A percentile compares a stretch with the other conserved stretches of the same genome.
phyloP scores from a whole-genome alignment of 192 early-diverging fungal genomes.

The Coemansia sp. region DNA sequence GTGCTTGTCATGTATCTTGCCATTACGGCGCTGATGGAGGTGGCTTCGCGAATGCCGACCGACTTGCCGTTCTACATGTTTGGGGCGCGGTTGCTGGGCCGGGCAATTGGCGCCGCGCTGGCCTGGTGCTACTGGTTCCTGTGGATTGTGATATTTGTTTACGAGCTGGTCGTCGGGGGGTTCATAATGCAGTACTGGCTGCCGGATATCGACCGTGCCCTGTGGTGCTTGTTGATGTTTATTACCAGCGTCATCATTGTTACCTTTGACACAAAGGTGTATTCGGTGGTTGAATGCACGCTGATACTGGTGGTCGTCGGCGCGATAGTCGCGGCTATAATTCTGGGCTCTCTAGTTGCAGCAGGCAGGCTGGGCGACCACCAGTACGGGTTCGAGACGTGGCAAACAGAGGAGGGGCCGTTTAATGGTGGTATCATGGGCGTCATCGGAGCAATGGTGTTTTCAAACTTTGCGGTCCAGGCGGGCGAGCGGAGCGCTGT shows the following conservation, averaged over 20 bases:
- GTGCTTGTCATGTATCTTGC: conserved; percentile 6
- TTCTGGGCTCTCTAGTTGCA: conserved; percentile 8
- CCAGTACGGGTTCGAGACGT: conserved; percentile 16
- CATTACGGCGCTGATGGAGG: conserved; percentile 20
- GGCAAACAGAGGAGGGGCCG: conserved; percentile 8
- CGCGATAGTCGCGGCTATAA: conserved; percentile 6
- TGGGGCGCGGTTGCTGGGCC: conserved; percentile 8
- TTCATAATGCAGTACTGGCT: conserved; percentile 18
- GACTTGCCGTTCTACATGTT: conserved; percentile 16
- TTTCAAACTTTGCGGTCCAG: conserved; percentile 12
- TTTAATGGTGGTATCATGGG: conserved; percentile 9
- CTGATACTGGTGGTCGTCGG: conserved; percentile 7
- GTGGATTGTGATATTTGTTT: conserved; percentile 17
- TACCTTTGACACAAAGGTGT: conserved; percentile 8
- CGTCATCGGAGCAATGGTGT: conserved; percentile 8
- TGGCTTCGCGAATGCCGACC: conserved; percentile 8
- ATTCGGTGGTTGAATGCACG: conserved; percentile 6
- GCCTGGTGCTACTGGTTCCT: conserved; percentile 15
- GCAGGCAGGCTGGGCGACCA: conserved; percentile 17
- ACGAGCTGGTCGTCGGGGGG: conserved; percentile 11
- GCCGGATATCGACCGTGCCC: conserved; percentile 4
- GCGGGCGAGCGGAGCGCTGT: conserved; percentile 7
- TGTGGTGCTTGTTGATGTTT: conserved; percentile 17
- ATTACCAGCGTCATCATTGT: conserved; percentile 10
- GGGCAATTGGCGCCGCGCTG: conserved; percentile 10